Percentiles rank a stretch among this genome's conserved stretches.
Conservation (phyloP, 805 yeast genomes). For the Tetrapisispora iriomotensis region DNA sequence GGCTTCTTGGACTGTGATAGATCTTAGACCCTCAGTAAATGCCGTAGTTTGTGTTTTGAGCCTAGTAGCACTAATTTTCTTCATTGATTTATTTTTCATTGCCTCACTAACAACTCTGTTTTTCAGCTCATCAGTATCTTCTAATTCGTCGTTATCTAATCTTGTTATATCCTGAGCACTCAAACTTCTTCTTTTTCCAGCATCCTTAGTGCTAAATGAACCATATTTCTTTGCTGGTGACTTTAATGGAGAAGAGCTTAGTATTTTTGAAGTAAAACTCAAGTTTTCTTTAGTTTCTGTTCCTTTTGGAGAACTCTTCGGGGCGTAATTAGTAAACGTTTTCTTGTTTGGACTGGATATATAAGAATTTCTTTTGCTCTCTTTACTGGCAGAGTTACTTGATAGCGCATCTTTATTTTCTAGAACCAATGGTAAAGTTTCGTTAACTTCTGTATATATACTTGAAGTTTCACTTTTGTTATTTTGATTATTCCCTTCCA, state of each 20-base stretch:
- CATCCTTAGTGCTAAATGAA: slow-evolving; percentile 6
- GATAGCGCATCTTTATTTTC: too few species aligned
- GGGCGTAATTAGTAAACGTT: slow-evolving; percentile 15
- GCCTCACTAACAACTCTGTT: slow-evolving; percentile 43
- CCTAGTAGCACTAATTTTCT: slow-evolving; percentile 32
- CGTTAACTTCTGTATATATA: slow-evolving; percentile 1
- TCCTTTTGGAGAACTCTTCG: slow-evolving; percentile 11
- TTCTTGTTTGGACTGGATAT: slow-evolving; percentile 19
- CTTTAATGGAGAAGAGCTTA: slow-evolving; percentile 3
- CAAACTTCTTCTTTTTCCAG: slow-evolving; percentile 41
- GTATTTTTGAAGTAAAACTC: slow-evolving; percentile 2
- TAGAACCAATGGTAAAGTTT: background rate
- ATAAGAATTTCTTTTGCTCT: slow-evolving; percentile 6
- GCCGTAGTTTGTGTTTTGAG: slow-evolving; percentile 63
- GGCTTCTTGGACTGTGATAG: slow-evolving; percentile 66
- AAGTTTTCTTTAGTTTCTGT: slow-evolving; percentile 6
- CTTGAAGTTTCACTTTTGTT: slow-evolving; percentile 1
- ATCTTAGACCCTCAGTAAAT: slow-evolving; percentile 79
- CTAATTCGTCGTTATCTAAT: slow-evolving; percentile 6
- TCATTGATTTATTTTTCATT: slow-evolving; percentile 41
- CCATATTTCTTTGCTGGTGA: background rate
- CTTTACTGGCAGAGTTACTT: background rate
- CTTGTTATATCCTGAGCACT: slow-evolving; percentile 37
- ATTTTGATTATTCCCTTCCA: background rate
- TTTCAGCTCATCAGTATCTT: slow-evolving; percentile 30